Conservation (phyloP, 2,329 filamentous ascomycete species). For the Ophiostoma ulmi region DNA sequence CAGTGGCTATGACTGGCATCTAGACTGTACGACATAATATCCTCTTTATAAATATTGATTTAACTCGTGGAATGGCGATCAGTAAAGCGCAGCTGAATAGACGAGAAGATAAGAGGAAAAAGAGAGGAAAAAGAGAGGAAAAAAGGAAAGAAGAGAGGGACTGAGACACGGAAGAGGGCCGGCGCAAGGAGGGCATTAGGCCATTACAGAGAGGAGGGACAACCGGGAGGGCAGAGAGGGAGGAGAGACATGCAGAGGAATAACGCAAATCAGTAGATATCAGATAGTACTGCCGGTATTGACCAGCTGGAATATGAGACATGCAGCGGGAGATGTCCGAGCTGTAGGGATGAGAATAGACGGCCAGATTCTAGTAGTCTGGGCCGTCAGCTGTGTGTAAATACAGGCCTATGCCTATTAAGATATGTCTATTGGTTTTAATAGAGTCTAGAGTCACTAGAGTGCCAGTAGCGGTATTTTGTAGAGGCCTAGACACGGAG, state of each 20-base stretch:
- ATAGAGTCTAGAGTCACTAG: neutral
- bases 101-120: neutral
- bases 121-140: neutral
- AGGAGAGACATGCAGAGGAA: slow-evolving; percentile 1
- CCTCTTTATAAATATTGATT: neutral
- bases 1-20: neutral
- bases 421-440: neutral
- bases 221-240: neutral
- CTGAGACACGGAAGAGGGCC: neutral
- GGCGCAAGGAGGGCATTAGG: neutral
- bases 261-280: neutral
- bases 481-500: neutral
- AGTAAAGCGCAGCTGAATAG: neutral
- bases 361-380: neutral
- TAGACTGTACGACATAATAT: neutral
- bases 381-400: neutral
- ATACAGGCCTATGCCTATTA: too few species aligned
- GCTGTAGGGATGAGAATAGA: neutral
- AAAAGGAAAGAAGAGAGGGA: neutral
- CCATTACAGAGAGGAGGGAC: too few species aligned
- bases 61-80: neutral
- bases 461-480: too few species aligned
- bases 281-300: neutral
- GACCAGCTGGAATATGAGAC: neutral
- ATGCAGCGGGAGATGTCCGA: slow-evolving; percentile 13